These are phyloP conservation scores for Ophiostoma ips DNA, from an alignment of 2,329 filamentous ascomycete species.

Conservation along the genomic window DNA sequence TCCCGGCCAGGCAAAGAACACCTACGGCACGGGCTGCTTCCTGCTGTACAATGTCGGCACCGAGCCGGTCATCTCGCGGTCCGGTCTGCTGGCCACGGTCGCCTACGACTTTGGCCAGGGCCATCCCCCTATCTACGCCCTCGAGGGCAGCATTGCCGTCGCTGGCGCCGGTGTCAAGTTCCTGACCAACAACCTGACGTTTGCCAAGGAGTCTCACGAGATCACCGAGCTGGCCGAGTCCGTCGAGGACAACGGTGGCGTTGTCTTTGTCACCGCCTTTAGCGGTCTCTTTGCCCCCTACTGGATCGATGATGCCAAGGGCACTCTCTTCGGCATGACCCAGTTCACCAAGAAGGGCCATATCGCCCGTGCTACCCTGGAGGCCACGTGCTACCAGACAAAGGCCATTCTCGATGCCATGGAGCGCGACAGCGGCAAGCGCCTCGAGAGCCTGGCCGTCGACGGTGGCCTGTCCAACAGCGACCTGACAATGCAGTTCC, in stretches of 20 bases:
- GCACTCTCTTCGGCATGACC: conserved; percentile 76
- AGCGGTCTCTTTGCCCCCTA: conserved; percentile 85
- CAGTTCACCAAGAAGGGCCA: conserved; percentile 76
- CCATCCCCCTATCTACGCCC: conserved; percentile 54
- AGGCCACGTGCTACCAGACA: conserved; percentile 85
- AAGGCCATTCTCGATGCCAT: conserved; percentile 85
- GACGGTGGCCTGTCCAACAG: conserved; percentile 86
- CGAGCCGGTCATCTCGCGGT: conserved; percentile 71
- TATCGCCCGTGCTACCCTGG: conserved; percentile 76
- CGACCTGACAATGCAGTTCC: conserved; percentile 80
- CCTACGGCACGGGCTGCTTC: conserved; percentile 83
- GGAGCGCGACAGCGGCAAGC: conserved; percentile 70
- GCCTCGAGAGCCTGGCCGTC: conserved; percentile 61
- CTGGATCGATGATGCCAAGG: conserved; percentile 87
- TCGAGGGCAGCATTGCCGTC: conserved; percentile 75
- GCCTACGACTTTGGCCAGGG: conserved; percentile 63
- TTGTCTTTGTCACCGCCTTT: conserved; percentile 81
- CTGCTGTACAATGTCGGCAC: conserved; percentile 77
- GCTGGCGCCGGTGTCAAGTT: conserved; percentile 72
- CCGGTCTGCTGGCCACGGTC: conserved; percentile 73
- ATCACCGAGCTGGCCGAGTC: conserved; percentile 37
- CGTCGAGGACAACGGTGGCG: conserved; percentile 62
- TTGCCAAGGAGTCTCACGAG: conserved; percentile 36
- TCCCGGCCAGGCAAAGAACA: conserved; percentile 77
- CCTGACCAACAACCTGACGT: conserved; percentile 48